Base-by-base conservation (phyloP, 805 yeast genomes). In the Candida silvatica region DNA sequence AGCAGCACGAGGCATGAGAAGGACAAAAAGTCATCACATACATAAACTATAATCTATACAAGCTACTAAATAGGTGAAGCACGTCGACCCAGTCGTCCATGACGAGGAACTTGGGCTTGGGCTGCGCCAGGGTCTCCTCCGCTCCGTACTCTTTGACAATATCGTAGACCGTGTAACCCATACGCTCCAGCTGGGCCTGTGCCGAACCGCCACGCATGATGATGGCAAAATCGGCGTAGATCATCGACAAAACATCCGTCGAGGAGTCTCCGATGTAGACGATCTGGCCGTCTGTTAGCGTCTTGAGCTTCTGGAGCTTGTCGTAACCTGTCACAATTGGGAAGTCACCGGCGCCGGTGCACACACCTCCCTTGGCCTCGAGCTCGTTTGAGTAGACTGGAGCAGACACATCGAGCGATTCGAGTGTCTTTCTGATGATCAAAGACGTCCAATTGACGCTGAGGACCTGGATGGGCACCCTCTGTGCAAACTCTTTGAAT, bases 371-470 rank as follows among this genome's bases (percentile, higher is more conserved):
- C 22, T 53, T 60, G 36, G 62, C 57, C 36, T 61, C 67, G 17
- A 78, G 56, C 34, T 77, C 82, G 48, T 78, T 77, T 7, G 71
- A 66, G 5, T 66, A 37, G 3, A 75, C 59, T 6, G 42, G 38
- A 8, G 26, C 12, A 20, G 32, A 24, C 45, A 44, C 2, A 60
- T 61, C 15, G 48, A 8, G 7, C 24, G 24, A 22, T 33, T 19
- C 28, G 24, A 59, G 49, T 29, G 34, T 54, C 31, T 57, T 56
- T 20, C 52, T 47, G 31, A 78, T 76, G 15, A 76, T 55, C 9
- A 56, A 16, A 2, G 64, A 59, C 6, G 80, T 69, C 85, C 85
- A 78, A 49, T 77, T 77, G 31, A 77, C 73, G 44, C 83, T 77
- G 22, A 77, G 44, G 2, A 78, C 58, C 7, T 36, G 35, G 29